Evolutionary conservation across 352 stramenopile species (phyloP), one percentile per base, ranked within the genome.

Genomic region (Phytophthora hybrid): DNA sequence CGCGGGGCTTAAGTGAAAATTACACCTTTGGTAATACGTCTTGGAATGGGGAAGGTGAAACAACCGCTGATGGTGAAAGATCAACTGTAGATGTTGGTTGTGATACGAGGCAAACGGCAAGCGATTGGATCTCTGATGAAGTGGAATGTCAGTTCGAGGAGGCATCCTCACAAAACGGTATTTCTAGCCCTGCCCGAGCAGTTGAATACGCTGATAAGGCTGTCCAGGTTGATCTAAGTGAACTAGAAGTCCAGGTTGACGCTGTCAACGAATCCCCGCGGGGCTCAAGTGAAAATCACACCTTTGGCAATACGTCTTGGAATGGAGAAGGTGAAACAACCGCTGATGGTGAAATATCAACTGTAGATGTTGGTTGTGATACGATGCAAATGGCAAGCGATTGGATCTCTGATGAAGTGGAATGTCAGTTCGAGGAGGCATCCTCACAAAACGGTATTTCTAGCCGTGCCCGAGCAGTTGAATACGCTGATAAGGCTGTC

Each of bases 401-500:
- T 53, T 26, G 6, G 46, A 53, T 14, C 32, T 53, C 32, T 21
- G 18, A 23, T 59, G 19, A 37, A 63, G 14, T 52, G 47, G 59
- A 14, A 14, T 19, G 26, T 23, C 31, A 3, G 47, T 47, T 21
- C n/a, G n/a, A n/a, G n/a, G n/a, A n/a, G n/a, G n/a, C n/a, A n/a
- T n/a, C n/a, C n/a, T n/a, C n/a, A n/a, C 23, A 8, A 18, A n/a
- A 4, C n/a, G n/a, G 41, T 19, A 8, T 8, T 29, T 16, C 18
- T 26, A 53, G 46, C 19, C 19, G n/a, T 53, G 3, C 9, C 3
- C 7, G 46, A 16, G 19, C 9, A 16, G 13, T 54, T 23, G 9
- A 61, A 52, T 66, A 46, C 52, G 66, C 60, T n/a, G 71, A 81
- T 32, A 78, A 74, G 56, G 66, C 71, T 29, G 54, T 74, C 46